Evolutionary conservation across 108 stramenopile species (phyloP).

Genomic region (Pseudonitzschia pungens): DNA sequence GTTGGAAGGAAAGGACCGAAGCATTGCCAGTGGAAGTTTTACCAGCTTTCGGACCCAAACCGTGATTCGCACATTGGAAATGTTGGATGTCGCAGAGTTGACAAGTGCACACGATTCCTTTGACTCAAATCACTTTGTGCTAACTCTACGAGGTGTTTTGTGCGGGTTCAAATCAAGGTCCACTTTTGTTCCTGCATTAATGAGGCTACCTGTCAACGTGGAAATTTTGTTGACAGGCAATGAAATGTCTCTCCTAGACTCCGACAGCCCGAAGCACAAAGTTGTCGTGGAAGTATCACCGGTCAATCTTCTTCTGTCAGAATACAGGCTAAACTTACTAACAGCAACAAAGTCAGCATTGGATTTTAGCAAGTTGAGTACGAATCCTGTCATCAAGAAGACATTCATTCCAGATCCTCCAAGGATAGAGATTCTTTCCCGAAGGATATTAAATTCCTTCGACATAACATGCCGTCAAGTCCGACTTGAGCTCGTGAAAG

Average conservation of each 20-base stretch:
- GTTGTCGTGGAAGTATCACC: slow-evolving; percentile 44
- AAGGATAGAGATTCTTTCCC: slow-evolving; percentile 42
- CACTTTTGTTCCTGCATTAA: slow-evolving; percentile 2
- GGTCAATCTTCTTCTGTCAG: slow-evolving; percentile 40
- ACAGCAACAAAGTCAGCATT: slow-evolving; percentile 3
- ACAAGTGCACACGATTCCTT: slow-evolving; percentile 28
- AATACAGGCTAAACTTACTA: slow-evolving; percentile 32
- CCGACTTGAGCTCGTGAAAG: slow-evolving; percentile 33
- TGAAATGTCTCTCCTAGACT: slow-evolving; percentile 28
- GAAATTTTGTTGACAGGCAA: slow-evolving; percentile 36
- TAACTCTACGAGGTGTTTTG: slow-evolving; percentile 17
- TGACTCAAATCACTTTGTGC: slow-evolving; percentile 32
- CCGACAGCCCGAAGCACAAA: slow-evolving; percentile 36
- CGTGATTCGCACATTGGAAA: slow-evolving; percentile 20
- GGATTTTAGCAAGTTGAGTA: slow-evolving; percentile 8
- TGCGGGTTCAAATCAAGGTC: slow-evolving; percentile 8
- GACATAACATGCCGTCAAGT: slow-evolving; percentile 31
- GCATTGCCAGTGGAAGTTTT: slow-evolving; percentile 26
- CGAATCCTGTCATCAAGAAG: neutral
- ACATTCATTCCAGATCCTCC: slow-evolving; percentile 35
- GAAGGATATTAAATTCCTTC: slow-evolving; percentile 31
- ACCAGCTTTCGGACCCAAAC: slow-evolving; percentile 13
- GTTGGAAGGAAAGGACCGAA: slow-evolving; percentile 19
- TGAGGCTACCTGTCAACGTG: slow-evolving; percentile 40
- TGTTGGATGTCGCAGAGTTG: slow-evolving; percentile 36